Evolutionary conservation across 2,329 filamentous ascomycete species (phyloP).

Genomic region (Coniochaeta ligniaria): DNA sequence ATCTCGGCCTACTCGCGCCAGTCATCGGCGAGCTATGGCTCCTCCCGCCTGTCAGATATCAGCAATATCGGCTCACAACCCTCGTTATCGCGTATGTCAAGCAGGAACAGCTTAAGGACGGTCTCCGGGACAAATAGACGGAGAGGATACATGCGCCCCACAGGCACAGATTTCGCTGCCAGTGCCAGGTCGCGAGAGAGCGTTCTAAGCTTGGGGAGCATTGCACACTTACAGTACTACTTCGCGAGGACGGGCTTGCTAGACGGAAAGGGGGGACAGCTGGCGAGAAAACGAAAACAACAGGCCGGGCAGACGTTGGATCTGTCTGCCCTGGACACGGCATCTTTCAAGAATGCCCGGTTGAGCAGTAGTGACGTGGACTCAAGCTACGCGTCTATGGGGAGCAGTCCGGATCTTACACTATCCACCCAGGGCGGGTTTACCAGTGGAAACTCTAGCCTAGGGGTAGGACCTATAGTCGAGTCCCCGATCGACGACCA

Average conservation of each 20-base stretch:
- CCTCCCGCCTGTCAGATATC: slow-evolving; percentile 36
- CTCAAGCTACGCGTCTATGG: slow-evolving; percentile 53
- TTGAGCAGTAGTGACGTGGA: slow-evolving; percentile 41
- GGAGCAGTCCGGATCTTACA: slow-evolving; percentile 49
- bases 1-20: slow-evolving; percentile 48
- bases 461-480: slow-evolving; percentile 28
- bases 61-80: slow-evolving; percentile 16
- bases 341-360: slow-evolving; percentile 25
- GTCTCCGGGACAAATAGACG: slow-evolving; percentile 32
- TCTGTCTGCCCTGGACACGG: slow-evolving; percentile 43
- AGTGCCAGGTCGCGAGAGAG: slow-evolving; percentile 88
- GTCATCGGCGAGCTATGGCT: slow-evolving; percentile 52
- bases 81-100: slow-evolving; percentile 22
- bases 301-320: slow-evolving; percentile 50
- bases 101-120: slow-evolving; percentile 11
- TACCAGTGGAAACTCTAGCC: slow-evolving; percentile 1
- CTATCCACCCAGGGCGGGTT: slow-evolving; percentile 24
- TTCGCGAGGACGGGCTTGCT: slow-evolving; percentile 90
- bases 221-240: slow-evolving; percentile 96
- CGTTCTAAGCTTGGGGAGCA: slow-evolving; percentile 92
- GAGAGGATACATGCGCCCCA: slow-evolving; percentile 80
- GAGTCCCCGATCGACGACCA: slow-evolving; percentile 41
- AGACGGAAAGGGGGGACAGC: slow-evolving; percentile 85
- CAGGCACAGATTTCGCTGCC: slow-evolving; percentile 81
- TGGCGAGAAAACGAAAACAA: slow-evolving; percentile 59